Conservation (phyloP, 495 filamentous ascomycete species). For the Penicillium dipodomyicola region DNA sequence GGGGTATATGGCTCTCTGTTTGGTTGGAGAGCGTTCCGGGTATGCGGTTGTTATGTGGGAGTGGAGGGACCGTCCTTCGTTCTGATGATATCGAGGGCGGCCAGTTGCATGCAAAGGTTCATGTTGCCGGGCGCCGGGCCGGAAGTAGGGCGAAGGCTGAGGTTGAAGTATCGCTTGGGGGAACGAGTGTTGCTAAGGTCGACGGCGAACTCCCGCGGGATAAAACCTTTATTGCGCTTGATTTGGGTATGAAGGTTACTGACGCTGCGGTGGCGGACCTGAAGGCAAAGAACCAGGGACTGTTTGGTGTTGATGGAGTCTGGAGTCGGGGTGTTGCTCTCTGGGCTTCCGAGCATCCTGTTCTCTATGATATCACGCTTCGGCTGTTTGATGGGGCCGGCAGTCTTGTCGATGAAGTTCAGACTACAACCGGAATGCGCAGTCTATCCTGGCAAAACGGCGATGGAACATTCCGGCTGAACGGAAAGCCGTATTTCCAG, state of each 20-base stretch:
- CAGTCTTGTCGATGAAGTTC: slow-evolving; percentile 27
- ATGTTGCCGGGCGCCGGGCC: slow-evolving; percentile 20
- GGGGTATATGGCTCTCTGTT: slow-evolving; percentile 39
- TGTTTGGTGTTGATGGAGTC: slow-evolving; percentile 18
- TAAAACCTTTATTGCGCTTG: slow-evolving; percentile 22
- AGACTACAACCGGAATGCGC: slow-evolving; percentile 39
- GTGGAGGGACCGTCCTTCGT: slow-evolving; percentile 34
- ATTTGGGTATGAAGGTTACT: slow-evolving; percentile 26
- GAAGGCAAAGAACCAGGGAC: slow-evolving; percentile 9
- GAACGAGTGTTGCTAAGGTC: slow-evolving; percentile 16
- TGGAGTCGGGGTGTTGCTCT: slow-evolving; percentile 36
- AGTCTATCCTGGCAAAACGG: slow-evolving; percentile 34
- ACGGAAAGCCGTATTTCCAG: slow-evolving; percentile 40
- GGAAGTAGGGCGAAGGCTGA: slow-evolving; percentile 21
- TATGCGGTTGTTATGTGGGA: slow-evolving; percentile 27
- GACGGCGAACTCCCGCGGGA: slow-evolving; percentile 16
- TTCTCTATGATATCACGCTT: slow-evolving; percentile 37
- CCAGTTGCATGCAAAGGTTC: slow-evolving; percentile 24
- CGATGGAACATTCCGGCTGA: slow-evolving; percentile 40
- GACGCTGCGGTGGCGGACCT: slow-evolving; percentile 4
- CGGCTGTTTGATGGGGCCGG: slow-evolving; percentile 23
- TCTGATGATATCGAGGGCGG: slow-evolving; percentile 35
- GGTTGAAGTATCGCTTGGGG: slow-evolving; percentile 27
- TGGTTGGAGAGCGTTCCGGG: slow-evolving; percentile 40
- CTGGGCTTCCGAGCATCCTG: slow-evolving; percentile 41